Evolutionary conservation across 164 flowering plant genomes (phyloP), one percentile per base, ranked within the genome.

Genomic region (Dillenia turbinata): DNA sequence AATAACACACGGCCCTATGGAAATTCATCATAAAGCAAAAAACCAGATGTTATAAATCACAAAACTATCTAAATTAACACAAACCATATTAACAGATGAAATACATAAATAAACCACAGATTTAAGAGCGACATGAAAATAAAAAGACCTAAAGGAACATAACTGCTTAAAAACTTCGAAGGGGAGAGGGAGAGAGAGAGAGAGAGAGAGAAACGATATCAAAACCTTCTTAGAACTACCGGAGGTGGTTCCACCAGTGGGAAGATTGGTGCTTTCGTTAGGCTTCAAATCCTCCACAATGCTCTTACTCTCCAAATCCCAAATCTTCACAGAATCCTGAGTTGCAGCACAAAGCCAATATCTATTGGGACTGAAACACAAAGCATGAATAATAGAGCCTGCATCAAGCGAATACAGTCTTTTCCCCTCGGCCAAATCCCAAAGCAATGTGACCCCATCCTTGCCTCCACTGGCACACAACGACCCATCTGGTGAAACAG

Each of bases 281-380:
- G 83, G 69, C 78, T 83, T 92, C 63, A 87, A 55, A 72, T 83
- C 83, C 76, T 84, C 71, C 73, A 89, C 96, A 71, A 92, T 69
- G 69, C 75, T 81, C 82, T 91, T 88, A 71, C 92, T 89, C 75
- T 91, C 97, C 66, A 91, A 77, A 78, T 91, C 97, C 97, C 96
- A 91, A 65, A 90, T 83, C 86, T 82, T 90, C 12, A 90, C 79
- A 46, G 88, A 69, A 1, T 75, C 47, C 83, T 90, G 87, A 0
- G 97, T 90, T 0, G 97, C 97, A 3, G 97, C 97, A 46, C 97
- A 90, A 1, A 90, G 82, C 97, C 97, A 91, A 69, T 91, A 91
- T 79, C 93, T 80, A 52, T 91, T 91, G 0, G 96, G 96, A 54
- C 97, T 91, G 68, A 91, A 91, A 66, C 97, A 91, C 11, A 91